Evolutionary conservation across 345 rosid species (phyloP).

Genomic region (Hevea brasiliensis): DNA sequence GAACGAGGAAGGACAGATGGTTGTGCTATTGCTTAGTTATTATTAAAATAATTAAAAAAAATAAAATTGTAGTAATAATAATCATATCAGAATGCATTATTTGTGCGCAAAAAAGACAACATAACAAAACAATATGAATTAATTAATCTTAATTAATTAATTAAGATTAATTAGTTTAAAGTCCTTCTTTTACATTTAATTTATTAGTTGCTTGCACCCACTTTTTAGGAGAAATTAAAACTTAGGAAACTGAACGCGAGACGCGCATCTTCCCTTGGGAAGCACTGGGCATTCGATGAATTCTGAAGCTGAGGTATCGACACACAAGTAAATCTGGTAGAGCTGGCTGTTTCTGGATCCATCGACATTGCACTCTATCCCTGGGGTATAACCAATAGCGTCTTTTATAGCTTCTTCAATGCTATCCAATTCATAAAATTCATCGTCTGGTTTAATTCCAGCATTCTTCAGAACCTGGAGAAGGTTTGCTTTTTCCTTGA

Average conservation of each 20-base stretch:
- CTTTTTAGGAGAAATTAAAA: no score
- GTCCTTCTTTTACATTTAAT: no score
- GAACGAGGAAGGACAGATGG: no score
- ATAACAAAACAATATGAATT: no score
- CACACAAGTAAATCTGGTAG: conserved; percentile 59
- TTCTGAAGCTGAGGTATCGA: conserved; percentile 60
- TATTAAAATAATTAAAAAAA: no score
- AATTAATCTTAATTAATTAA: no score
- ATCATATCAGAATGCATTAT: no score
- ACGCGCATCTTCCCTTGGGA: conserved; percentile 45
- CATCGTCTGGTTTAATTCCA: conserved; percentile 64
- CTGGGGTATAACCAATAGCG: conserved; percentile 50
- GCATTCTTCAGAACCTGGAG: conserved; percentile 48
- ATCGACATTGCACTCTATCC: conserved; percentile 64
- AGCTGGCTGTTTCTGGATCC: conserved; percentile 48
- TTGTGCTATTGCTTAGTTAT: no score
- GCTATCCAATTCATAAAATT: conserved; percentile 40
- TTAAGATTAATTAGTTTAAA: no score
- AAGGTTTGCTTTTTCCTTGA: conserved; percentile 54
- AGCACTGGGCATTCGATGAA: conserved; percentile 62
- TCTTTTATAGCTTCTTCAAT: conserved; percentile 50
- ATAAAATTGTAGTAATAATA: no score
- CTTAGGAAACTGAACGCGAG: conserved; percentile 57
- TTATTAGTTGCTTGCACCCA: no score
- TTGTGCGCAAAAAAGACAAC: no score